These are phyloP conservation scores for Chondrostereum purpureum DNA, from an alignment of 1,284 basidiomycete species.

Conservation along the genomic window DNA sequence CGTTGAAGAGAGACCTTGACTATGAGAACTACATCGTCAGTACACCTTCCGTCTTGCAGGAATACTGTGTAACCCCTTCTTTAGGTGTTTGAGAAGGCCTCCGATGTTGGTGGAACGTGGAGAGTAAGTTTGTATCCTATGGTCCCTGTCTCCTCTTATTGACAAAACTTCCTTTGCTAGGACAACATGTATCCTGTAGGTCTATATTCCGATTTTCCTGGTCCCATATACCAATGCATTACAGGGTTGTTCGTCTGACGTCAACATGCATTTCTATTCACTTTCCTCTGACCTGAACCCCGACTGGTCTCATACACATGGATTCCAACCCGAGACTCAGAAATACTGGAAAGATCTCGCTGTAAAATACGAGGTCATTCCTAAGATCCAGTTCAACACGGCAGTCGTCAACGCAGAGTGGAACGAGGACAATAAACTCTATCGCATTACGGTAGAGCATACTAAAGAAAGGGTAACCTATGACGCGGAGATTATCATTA, in stretches of 20 bases:
- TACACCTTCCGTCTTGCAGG: background rate
- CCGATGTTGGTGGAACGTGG: slow-evolving; percentile 32
- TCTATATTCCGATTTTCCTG: too few species aligned
- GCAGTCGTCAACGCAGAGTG: slow-evolving; percentile 33
- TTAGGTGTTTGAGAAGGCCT: slow-evolving; percentile 29
- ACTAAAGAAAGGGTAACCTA: slow-evolving; percentile 19
- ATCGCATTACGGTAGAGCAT: slow-evolving; percentile 26
- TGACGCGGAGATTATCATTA: slow-evolving; percentile 33
- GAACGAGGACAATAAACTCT: slow-evolving; percentile 27
- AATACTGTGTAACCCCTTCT: slow-evolving; percentile 10
- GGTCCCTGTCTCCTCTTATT: background rate
- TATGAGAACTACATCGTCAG: slow-evolving; percentile 27
- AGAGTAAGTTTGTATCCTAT: slow-evolving; percentile 18
- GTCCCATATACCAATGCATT: slow-evolving; percentile 11
- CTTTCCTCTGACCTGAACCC: slow-evolving; percentile 31
- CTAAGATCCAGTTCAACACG: slow-evolving; percentile 25
- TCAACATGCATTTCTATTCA: slow-evolving; percentile 29
- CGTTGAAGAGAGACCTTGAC: slow-evolving; percentile 25
- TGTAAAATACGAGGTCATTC: slow-evolving; percentile 23
- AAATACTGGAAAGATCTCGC: slow-evolving; percentile 28
- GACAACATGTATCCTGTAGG: slow-evolving; percentile 29
- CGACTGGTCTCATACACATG: slow-evolving; percentile 27
- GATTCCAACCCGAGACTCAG: slow-evolving; percentile 25
- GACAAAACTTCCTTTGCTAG: slow-evolving; percentile 13
- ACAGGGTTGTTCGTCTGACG: slow-evolving; percentile 28